Evolutionary conservation across 2,329 filamentous ascomycete genomes (phyloP).

Genomic region (Ceratocystis eucalypticola): DNA sequence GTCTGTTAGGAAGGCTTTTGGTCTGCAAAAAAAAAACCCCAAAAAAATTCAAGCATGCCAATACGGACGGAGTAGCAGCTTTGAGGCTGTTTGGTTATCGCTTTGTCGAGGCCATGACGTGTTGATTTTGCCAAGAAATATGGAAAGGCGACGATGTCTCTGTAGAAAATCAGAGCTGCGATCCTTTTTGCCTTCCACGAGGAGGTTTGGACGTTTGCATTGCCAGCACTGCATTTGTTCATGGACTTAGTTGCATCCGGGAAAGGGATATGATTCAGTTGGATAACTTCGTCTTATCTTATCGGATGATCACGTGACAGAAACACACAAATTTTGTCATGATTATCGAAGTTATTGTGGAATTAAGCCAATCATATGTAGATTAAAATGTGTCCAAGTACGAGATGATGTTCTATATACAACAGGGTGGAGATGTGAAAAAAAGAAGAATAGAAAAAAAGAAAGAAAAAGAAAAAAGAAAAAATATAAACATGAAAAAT

Average conservation of each 20-base stretch:
- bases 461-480: not conserved
- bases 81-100: not conserved
- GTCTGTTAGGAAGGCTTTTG: not conserved
- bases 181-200: constrained; percentile 4
- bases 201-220: not conserved
- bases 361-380: not conserved
- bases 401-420: too few species aligned
- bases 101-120: not conserved
- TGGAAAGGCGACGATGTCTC: not conserved
- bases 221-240: not conserved
- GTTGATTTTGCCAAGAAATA: not conserved
- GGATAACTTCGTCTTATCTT: not conserved
- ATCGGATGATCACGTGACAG: too few species aligned
- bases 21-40: not conserved
- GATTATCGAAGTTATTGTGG: too few species aligned
- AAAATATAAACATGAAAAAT: not conserved
- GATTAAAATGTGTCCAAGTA: not conserved
- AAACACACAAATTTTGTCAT: too few species aligned
- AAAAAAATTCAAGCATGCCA: not conserved
- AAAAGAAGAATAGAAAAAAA: not conserved
- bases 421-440: not conserved
- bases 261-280: not conserved
- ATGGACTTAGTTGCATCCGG: not conserved
- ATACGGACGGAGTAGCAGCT: not conserved
- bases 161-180: not conserved